A percentile compares a stretch with the other conserved stretches of the same genome.
Evolutionary conservation across 2,329 filamentous ascomycete genomes (phyloP).

Genomic region (Aspergillus sp.): DNA sequence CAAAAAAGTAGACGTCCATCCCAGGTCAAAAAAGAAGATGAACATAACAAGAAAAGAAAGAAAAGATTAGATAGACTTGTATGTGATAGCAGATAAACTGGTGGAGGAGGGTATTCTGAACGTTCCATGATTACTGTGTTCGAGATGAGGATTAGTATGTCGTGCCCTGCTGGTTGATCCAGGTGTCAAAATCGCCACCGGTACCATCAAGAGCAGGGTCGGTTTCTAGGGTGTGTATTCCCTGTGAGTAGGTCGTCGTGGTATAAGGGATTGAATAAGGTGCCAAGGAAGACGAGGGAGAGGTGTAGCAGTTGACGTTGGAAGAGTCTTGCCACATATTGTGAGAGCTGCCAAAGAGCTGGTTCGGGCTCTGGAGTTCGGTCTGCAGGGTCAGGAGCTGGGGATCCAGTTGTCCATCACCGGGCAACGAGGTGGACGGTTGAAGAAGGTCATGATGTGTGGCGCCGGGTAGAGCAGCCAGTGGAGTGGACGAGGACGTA

Average conservation of each 20-base stretch:
- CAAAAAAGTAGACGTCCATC: conserved; percentile 4
- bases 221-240: conserved; percentile 35
- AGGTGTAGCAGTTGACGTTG: conserved; percentile 22
- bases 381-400: conserved; percentile 38
- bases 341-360: conserved; percentile 20
- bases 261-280: conserved; percentile 17
- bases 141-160: conserved; percentile 15
- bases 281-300: conserved; percentile 18
- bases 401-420: conserved; percentile 43
- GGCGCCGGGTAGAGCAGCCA: conserved; percentile 48
- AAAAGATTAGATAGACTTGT: not conserved
- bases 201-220: conserved; percentile 40
- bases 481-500: conserved; percentile 26
- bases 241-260: conserved; percentile 25
- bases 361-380: conserved; percentile 14
- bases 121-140: conserved; percentile 10
- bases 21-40: not conserved
- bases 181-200: conserved; percentile 50
- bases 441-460: conserved; percentile 48
- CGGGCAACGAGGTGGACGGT: conserved; percentile 30
- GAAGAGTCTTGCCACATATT: conserved; percentile 28
- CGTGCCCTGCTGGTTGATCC: conserved; percentile 38
- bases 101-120: not conserved
- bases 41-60: not conserved
- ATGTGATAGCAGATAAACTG: conserved; percentile 4